Evolutionary conservation across 306 rosid genomes (phyloP), one percentile per base, ranked within the genome.

Genomic region (Spatholobus suberectus): DNA sequence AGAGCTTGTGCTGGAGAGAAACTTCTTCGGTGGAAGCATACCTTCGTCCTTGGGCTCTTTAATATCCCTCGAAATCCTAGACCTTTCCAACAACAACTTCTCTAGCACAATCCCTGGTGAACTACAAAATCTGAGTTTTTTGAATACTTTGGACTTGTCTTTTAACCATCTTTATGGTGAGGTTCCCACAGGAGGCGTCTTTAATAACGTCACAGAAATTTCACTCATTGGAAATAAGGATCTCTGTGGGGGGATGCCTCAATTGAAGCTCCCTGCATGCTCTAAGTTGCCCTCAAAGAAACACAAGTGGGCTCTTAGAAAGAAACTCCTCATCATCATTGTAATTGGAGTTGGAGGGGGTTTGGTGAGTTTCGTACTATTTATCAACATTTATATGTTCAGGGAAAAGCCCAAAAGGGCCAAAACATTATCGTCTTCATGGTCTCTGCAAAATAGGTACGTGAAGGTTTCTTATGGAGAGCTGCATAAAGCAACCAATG

Each of bases 171-270:
- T 87, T 2, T 44, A n/a, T 9, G 89, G 93, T 9, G 87, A 79
- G 18, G 80, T 87, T 43, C 93, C 91, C 1, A 32, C 1, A 15
- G 54, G 72, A 66, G 83, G 88, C 4, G 77, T 79, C 13, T 88
- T 90, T 21, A 46, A 27, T 46, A 84, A 82, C 24, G 4, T 46
- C 35, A 61, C 74, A 47, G 59, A 46, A 8, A 32, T 75, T 54
- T 79, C 80, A 17, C 54, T 86, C 12, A 3, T 41, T n/a, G 58
- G 87, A 40, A 83, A 83, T 8, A 59, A 75, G 2, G 23, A 70
- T 63, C 89, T 85, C 20, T 85, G 88, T 66, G 89, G 88, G 2
- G 91, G 87, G 0, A 81, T 86, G 4, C 79, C 83, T 74, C 61
- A 84, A 23, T 1, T 87, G 5, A 74, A 58, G 62, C 13, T 87